phyloP scores from a whole-genome alignment of 176 grass and related monocot species.

The Carex parvula region DNA sequence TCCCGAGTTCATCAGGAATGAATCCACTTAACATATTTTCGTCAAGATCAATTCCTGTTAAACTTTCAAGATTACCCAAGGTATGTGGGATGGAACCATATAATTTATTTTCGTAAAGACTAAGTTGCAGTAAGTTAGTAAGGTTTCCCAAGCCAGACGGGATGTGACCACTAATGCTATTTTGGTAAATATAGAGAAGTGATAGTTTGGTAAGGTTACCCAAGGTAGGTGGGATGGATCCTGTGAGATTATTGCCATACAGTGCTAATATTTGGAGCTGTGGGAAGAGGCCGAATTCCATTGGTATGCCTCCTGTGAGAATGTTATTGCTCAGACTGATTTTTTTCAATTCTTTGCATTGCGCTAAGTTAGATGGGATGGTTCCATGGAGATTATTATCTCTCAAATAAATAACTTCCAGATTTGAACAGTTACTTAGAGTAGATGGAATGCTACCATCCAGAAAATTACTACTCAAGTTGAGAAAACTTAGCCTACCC shows the following conservation, averaged over 20 bases:
- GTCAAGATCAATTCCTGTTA: too few relatives aligned
- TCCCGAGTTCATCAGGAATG: too few relatives aligned
- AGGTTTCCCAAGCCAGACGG: too few relatives aligned
- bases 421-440: conserved; percentile 25
- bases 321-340: conserved; percentile 3
- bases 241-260: conserved; percentile 7
- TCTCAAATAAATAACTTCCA: neutral
- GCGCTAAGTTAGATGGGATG: conserved; percentile 22
- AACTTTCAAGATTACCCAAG: too few relatives aligned
- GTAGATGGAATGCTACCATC: conserved; percentile 25
- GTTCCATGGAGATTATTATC: conserved; percentile 17
- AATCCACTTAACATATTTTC: too few relatives aligned
- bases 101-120: too few relatives aligned
- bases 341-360: neutral
- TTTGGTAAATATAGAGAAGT: too few relatives aligned
- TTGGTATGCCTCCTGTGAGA: conserved; percentile 1
- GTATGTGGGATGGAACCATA: too few relatives aligned
- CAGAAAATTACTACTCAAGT: conserved; percentile 12
- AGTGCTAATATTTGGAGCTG: neutral
- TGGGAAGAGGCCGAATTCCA: neutral
- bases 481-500: neutral
- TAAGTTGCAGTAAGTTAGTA: too few relatives aligned
- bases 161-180: too few relatives aligned
- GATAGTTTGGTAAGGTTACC: neutral
- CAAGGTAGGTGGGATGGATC: conserved; percentile 27